Evolutionary conservation across 257 asterid genomes (phyloP), one percentile per base, ranked within the genome.

Genomic region (Scutellaria minor): DNA sequence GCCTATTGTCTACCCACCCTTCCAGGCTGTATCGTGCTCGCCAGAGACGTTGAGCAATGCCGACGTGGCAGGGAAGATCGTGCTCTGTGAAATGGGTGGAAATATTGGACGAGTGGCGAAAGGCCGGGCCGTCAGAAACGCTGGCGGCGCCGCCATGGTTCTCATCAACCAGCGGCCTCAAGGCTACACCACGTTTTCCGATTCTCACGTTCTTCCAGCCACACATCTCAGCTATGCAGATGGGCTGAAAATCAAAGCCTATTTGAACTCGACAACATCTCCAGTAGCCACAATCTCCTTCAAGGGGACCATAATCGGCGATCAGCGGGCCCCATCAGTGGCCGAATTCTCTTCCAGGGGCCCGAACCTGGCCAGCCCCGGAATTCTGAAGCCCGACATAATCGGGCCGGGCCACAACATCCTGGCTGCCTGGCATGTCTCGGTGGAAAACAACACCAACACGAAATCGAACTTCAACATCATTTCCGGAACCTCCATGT

Each of bases 401-500:
- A 1, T 61, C 15, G 67, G 67, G 2, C 51, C 67, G 5, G 67
- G 67, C 0, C 51, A 40, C 1, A 61, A 61, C 67, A 41, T 61
- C 8, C 51, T 61, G 8, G 67, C 51, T 8, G 67, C 67, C 0
- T 61, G 67, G 67, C 67, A 27, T 0, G 13, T 3, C 50, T 61
- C 67, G 1, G 7, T 61, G 0, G 67, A 61, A 4, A n/a, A 61
- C 67, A 14, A 40, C 45, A 31, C 20, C 8, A 31, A 35, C 64
- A 12, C 64, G 6, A 40, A 61, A 6, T 7, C 67, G 52, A 40
- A 44, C 1, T 65, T 65, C 65, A 85, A 80, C 45, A 61, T 88
- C 0, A 5, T 77, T 0, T 88, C 91, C 0, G 94, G 94, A 0
- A 65, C 65, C 54, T 20, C 7, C 1, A 65, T 65, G 67, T 7